Evolutionary conservation across 2,329 filamentous ascomycete species (phyloP), one percentile per base, ranked within the genome.

Genomic region (Aspergillus sp.): DNA sequence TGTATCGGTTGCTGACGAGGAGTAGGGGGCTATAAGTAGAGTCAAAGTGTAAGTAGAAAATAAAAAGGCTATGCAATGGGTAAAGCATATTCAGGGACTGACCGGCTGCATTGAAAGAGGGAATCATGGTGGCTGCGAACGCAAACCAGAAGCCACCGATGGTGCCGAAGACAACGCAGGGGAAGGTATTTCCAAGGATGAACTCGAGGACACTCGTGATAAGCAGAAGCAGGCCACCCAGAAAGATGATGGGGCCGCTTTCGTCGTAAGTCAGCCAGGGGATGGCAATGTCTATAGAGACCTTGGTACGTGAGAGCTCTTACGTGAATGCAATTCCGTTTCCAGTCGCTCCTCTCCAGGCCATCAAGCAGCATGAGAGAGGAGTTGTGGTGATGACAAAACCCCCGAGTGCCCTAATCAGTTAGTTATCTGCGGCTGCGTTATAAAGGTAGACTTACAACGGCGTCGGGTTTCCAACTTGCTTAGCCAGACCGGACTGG

Each of bases 111-210:
- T 80, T 80, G 69, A 82, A 85, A 34, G 76, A 72, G 0, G 83
- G 83, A 55, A 79, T 80, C 54, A 86, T 73, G 0, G 82, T 83
- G 2, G 78, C 78, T n/a, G 78, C 84, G 40, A 83, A 84, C 0
- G 81, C 75, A 47, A 86, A 73, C 79, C 81, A 87, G 70, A 86
- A 86, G 19, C 73, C 75, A 22, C 82, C 81, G 60, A 80, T 83
- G 15, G 78, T 73, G 54, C 72, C 75, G 68, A 86, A 86, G 27
- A 86, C 84, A 39, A 84, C 79, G 48, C 80, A 82, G 0, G 83
- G 77, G 62, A 86, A 86, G 4, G 82, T 86, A 66, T 86, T 85
- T 39, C 83, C 83, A 1, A 86, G 73, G 54, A 85, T 70, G 67
- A 81, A 85, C 66, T 86, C 84, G 39, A 85, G 74, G 1, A 86